These are phyloP conservation scores for Podospora didyma DNA, from an alignment of 495 filamentous ascomycete species.

Conservation along the genomic window DNA sequence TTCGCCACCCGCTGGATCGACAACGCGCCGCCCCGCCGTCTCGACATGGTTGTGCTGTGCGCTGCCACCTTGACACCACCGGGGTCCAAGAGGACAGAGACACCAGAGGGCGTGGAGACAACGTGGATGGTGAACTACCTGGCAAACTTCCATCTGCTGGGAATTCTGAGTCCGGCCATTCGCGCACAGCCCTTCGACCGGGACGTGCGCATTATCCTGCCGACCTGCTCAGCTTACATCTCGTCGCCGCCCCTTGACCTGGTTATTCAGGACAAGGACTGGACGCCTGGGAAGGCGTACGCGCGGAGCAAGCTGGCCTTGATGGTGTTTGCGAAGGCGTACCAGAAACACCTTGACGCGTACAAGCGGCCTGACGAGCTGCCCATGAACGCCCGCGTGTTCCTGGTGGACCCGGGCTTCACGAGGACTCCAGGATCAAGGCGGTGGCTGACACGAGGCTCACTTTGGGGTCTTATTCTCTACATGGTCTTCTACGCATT, in stretches of 20 bases:
- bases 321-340: slow-evolving; percentile 81
- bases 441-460: slow-evolving; percentile 79
- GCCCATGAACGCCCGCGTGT: slow-evolving; percentile 72
- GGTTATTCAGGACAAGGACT: slow-evolving; percentile 42
- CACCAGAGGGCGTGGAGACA: slow-evolving; percentile 75
- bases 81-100: slow-evolving; percentile 48
- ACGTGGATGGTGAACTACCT: slow-evolving; percentile 96
- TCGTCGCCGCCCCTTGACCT: slow-evolving; percentile 56
- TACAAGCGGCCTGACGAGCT: slow-evolving; percentile 78
- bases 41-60: slow-evolving; percentile 90
- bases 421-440: slow-evolving; percentile 81
- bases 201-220: slow-evolving; percentile 83
- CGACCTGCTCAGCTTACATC: slow-evolving; percentile 84
- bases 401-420: slow-evolving; percentile 82
- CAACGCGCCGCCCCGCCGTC: slow-evolving; percentile 82
- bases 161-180: slow-evolving; percentile 82
- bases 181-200: slow-evolving; percentile 87
- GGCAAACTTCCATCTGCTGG: slow-evolving; percentile 89
- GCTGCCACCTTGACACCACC: slow-evolving; percentile 69
- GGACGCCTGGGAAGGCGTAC: slow-evolving; percentile 58
- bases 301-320: slow-evolving; percentile 84
- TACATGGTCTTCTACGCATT: slow-evolving; percentile 77
- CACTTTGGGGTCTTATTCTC: slow-evolving; percentile 71
- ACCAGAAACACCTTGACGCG: slow-evolving; percentile 80
- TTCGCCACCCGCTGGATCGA: slow-evolving; percentile 99